Evolutionary conservation across 495 filamentous ascomycete genomes (phyloP), one percentile per base, ranked within the genome.

Genomic region (Astrocystis sublimbata): DNA sequence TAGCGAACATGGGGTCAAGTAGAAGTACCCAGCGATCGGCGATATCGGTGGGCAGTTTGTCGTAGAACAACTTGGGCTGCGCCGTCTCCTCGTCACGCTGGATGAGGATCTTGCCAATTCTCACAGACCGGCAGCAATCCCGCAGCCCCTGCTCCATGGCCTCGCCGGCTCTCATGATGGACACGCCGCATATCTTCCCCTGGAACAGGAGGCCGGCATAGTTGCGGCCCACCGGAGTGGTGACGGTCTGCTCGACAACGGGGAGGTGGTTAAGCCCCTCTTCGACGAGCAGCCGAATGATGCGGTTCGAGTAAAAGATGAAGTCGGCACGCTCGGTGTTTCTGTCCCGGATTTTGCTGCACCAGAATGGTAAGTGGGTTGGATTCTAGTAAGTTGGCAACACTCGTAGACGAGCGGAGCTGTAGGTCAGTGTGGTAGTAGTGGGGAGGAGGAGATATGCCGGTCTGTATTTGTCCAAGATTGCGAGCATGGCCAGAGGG

Each of bases 1-100:
- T 98, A 50, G 94, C 94, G 77, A 98, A 93, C 94, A 98, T 98
- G 2, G 96, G 94, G 72, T 98, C 96, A 33, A 98, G 80, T n/a
- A 98, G 80, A 28, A 98, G 82, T 30, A 97, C 93, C 91, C 93
- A 98, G 74, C 94, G 79, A 10, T 93, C 83, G 9, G 89, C 85
- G 68, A 98, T 96, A 76, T 98, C 94, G 66, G 90, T 87, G 40
- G 96, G 96, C 13, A 98, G 82, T 76, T 98, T 98, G 64, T 97
- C 93, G 72, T 97, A 98, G 73, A 97, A 98, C 35, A 98, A 83
- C 71, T 89, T 92, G 4, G 94, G 96, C 81, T 87, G 85, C 60
- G 87, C 83, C 1, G 93, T 97, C 79, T 98, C 94, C 77, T 98
- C 96, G 71, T 98, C 93, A 56, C 96, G 78, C 76, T 98, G 94